A percentile compares a stretch with the other conserved stretches of the same genome.
phyloP scores from a whole-genome alignment of 768 basidiomycete genomes.

The Phanerodontia chrysosporium region DNA sequence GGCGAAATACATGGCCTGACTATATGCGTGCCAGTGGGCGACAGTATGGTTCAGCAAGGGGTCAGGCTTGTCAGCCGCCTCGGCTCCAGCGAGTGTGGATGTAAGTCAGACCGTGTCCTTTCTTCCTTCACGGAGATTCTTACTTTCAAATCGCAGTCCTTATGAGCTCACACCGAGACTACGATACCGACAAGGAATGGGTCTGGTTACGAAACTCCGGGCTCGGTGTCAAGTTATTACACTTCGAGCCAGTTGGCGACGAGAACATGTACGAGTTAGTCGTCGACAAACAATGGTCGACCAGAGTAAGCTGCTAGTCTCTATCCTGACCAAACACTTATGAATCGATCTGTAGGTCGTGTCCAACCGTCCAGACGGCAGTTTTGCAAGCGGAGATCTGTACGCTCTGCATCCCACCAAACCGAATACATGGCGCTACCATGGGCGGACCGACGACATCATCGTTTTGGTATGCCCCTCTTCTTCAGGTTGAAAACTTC shows the following conservation, averaged over 20 bases:
- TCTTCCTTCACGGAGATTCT: neutral
- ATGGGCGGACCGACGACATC: conserved; percentile 8
- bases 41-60: conserved; percentile 7
- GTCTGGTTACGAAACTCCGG: conserved; percentile 8
- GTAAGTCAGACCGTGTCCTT: neutral
- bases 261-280: conserved; percentile 3
- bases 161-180: conserved; percentile 13
- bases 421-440: conserved; percentile 6
- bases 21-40: conserved; percentile 5
- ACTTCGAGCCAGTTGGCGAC: conserved; percentile 3
- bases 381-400: conserved; percentile 9
- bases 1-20: neutral
- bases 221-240: neutral
- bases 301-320: neutral
- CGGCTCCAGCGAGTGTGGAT: conserved; percentile 13
- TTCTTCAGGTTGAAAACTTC: neutral
- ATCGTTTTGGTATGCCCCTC: conserved; percentile 4
- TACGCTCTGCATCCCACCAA: conserved; percentile 7
- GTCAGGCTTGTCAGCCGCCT: conserved; percentile 10
- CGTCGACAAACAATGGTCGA: conserved; percentile 7
- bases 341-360: neutral
- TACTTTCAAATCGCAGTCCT: conserved; percentile 2
- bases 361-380: conserved; percentile 6
- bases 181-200: conserved; percentile 9
- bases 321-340: neutral